Base-by-base conservation (phyloP, 768 basidiomycete genomes). In the Peribolospora kevripleyi region DNA sequence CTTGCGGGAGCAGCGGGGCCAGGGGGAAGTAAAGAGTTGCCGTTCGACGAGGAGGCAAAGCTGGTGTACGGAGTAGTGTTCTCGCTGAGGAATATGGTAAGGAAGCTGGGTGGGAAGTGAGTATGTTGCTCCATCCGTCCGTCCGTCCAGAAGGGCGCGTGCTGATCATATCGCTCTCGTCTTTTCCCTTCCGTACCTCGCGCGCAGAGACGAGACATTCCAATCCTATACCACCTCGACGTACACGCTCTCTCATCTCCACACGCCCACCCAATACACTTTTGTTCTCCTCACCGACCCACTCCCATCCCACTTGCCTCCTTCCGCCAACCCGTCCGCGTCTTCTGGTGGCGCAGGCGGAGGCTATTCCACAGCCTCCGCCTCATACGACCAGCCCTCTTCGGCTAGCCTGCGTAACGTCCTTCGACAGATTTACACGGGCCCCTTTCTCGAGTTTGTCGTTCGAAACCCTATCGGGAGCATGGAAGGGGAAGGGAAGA, bases 41-140 rank as follows among this genome's bases (percentile, higher is more conserved):
- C 91, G 5, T 97, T 98, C 61, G 93, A 98, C 64, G 93, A 98
- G 67, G 91, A 98, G 67, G 81, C 81, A 1, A 98, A 98, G 65
- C 75, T 98, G 58, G 90, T 98, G 0, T 98, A 97, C 65, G 93
- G 93, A 55, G 84, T 98, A 54, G 73, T 97, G 10, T 71, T 95
- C 47, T 88, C 85, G 6, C 65, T 98, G 61, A 71, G 86, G 54
- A 88, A 86, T 67, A 91, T 97, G 88, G 72, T 91, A 64, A 91
- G 79, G 72, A 97, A 93, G 67, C 68, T 98, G 7, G 83, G 90
- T 9, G 80, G 82, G 61, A 75, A 80, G 91, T 88, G 60, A 62
- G 69, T 61, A 1, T 46, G 70, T 61, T 42, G 38, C 9, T 13
- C 38, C 46, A 2, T 49, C 6, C 1, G 59, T 6, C 60, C 66